Base-by-base conservation (phyloP, 805 yeast genomes). In the Blastobotrys attinorum region DNA sequence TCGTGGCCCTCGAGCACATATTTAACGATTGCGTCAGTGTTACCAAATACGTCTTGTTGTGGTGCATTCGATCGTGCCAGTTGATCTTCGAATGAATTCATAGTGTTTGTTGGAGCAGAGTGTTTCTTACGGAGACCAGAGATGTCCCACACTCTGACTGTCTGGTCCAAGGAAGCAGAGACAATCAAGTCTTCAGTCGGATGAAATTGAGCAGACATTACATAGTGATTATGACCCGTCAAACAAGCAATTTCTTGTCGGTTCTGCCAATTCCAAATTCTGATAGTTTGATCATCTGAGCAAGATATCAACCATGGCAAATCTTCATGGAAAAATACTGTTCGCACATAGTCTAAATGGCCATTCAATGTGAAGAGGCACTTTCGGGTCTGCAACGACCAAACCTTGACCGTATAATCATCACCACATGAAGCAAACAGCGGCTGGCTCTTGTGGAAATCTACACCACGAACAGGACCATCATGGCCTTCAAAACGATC, bases 201-300 rank as follows among this genome's bases (percentile, higher is more conserved):
- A 63, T 92, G 99, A 75, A 92, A 92, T 64, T 86, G 94, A 2
- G 98, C 97, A 56, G 94, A 84, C 92, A 92, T 86, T 44, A 92
- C 97, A 65, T 94, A 92, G 69, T 92, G 98, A 67, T 87, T 89
- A 66, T 92, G 99, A 49, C 99, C 98, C 5, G 98, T 90, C 54
- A 92, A 70, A 58, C 96, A 87, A 7, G 97, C 97, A 59, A 92
- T 83, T 58, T 92, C 97, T 63, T 88, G 90, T 56, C 98, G 80
- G 63, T 89, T 89, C 71, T 94, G 98, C 98, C 98, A 92, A 69
- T 92, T 94, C 99, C 99, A 92, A 53, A 92, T 90, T 63, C 99
- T 77, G 52, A 94, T 88, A 25, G 99, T 92, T 68, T 92, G 98
- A 71, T 92, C 99, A 66, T 92, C 99, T 37, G 96, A 86, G 48